Conservation (phyloP, 2,329 filamentous ascomycete species). For the Neonectria sp. region DNA sequence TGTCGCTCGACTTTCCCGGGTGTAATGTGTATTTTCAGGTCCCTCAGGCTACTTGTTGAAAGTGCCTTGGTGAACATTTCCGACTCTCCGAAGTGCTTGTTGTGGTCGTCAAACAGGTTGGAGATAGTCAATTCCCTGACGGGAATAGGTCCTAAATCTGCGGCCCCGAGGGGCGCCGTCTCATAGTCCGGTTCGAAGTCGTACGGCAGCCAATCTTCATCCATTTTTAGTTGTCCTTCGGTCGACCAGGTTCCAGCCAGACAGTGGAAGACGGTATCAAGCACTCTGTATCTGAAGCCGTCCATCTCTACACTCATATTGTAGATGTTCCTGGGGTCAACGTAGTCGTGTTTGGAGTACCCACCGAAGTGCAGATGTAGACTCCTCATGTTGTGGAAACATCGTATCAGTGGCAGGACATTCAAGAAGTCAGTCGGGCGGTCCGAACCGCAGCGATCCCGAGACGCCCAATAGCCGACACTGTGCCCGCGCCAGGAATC, state of each 20-base stretch:
- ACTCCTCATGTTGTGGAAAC: constrained; percentile 15
- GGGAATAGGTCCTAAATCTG: constrained; percentile 6
- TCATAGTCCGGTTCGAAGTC: constrained; percentile 5
- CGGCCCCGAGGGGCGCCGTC: background rate
- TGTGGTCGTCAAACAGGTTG: constrained; percentile 22
- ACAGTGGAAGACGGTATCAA: constrained; percentile 28
- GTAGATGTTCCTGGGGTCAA: background rate
- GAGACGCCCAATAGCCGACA: background rate
- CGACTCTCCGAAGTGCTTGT: constrained; percentile 16
- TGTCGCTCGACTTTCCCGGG: constrained; percentile 13
- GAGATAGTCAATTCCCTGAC: constrained; percentile 24
- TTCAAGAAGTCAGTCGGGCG: constrained; percentile 19
- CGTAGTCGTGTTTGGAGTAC: constrained; percentile 15
- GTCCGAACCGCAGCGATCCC: background rate
- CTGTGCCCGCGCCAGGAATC: constrained; percentile 25
- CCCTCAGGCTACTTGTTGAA: constrained; percentile 9
- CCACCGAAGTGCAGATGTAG: constrained; percentile 27
- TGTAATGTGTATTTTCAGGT: constrained; percentile 17
- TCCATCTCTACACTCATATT: constrained; percentile 12
- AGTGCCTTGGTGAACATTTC: constrained; percentile 19
- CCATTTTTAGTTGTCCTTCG: constrained; percentile 10
- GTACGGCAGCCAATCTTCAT: constrained; percentile 8
- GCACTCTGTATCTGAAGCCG: constrained; percentile 26
- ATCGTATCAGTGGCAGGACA: constrained; percentile 17
- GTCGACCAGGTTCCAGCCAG: constrained; percentile 20